Evolutionary conservation across 2,329 filamentous ascomycete species (phyloP).

Genomic region (Neofusicoccum umdonicola): DNA sequence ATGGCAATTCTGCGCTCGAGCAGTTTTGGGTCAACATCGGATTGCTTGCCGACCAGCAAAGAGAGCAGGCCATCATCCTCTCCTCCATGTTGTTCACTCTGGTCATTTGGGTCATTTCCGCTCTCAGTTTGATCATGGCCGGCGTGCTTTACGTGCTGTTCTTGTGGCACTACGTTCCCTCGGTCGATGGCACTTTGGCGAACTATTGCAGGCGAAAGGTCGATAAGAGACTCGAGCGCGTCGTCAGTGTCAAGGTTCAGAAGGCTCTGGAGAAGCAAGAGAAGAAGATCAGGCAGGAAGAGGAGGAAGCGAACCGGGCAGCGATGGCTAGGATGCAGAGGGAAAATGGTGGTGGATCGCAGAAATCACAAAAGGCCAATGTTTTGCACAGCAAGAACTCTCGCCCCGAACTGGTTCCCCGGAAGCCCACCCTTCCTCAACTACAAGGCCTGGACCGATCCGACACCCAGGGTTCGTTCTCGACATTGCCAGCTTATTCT

Average conservation of each 20-base stretch:
- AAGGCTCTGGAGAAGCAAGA: slow-evolving; percentile 81
- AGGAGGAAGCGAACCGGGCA: slow-evolving; percentile 36
- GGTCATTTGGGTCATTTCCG: slow-evolving; percentile 81
- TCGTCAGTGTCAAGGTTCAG: slow-evolving; percentile 83
- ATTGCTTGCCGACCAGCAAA: slow-evolving; percentile 68
- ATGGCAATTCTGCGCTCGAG: slow-evolving; percentile 62
- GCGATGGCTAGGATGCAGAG: slow-evolving; percentile 15
- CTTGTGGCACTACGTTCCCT: slow-evolving; percentile 87
- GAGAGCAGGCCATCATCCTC: slow-evolving; percentile 76
- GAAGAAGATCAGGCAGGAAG: slow-evolving; percentile 51
- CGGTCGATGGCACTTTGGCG: slow-evolving; percentile 72
- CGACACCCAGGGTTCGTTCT: background rate
- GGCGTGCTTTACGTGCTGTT: slow-evolving; percentile 81
- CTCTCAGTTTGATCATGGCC: slow-evolving; percentile 70
- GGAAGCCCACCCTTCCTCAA: slow-evolving; percentile 14
- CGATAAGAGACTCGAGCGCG: slow-evolving; percentile 77
- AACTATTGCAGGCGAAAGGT: slow-evolving; percentile 91
- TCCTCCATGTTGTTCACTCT: slow-evolving; percentile 91
- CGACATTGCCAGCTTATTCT: slow-evolving; percentile 47
- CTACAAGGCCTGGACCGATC: background rate
- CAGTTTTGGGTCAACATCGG: slow-evolving; percentile 84
- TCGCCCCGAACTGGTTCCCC: background rate
- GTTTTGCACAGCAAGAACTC: slow-evolving; percentile 40
- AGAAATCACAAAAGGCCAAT: slow-evolving; percentile 34
- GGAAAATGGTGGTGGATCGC: slow-evolving; percentile 48